phyloP scores from a whole-genome alignment of 768 basidiomycete genomes.

The Chalciporus chontae region DNA sequence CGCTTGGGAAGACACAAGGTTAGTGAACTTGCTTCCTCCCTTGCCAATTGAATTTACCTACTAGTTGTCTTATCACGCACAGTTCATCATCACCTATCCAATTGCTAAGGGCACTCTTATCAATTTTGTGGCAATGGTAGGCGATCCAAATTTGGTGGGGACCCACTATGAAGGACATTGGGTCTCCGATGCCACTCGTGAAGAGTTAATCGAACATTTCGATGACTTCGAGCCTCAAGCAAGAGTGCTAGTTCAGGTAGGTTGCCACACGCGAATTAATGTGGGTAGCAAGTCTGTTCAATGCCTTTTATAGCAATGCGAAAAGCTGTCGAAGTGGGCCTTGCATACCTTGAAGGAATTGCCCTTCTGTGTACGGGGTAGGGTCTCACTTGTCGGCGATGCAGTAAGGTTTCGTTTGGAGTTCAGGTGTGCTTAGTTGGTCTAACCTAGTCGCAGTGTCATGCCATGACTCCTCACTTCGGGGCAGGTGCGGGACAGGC shows the following conservation, averaged over 20 bases:
- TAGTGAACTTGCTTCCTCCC: background rate
- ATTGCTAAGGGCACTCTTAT: constrained; percentile 34
- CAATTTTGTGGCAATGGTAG: constrained; percentile 33
- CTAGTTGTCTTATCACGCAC: background rate
- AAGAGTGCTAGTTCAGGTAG: constrained; percentile 27
- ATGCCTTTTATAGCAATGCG: constrained; percentile 28
- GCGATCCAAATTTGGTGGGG: constrained; percentile 28
- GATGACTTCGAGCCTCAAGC: constrained; percentile 38
- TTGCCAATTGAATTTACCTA: background rate
- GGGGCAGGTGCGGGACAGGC: constrained; percentile 27
- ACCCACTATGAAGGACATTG: constrained; percentile 32
- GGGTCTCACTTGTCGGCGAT: constrained; percentile 49
- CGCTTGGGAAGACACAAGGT: constrained; percentile 13
- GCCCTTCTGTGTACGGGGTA: constrained; percentile 35
- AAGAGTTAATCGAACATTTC: constrained; percentile 32
- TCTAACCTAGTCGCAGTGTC: constrained; percentile 7
- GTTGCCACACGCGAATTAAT: background rate
- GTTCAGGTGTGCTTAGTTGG: background rate
- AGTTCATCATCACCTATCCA: constrained; percentile 42
- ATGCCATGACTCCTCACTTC: constrained; percentile 25
- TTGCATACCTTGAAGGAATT: constrained; percentile 42
- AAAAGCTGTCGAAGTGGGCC: constrained; percentile 41
- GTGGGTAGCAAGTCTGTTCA: no score
- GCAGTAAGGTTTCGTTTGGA: constrained; percentile 31
- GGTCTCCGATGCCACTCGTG: constrained; percentile 27